Base-by-base conservation (phyloP, 1,139 yeast species). In the Taiozyma onychis region DNA sequence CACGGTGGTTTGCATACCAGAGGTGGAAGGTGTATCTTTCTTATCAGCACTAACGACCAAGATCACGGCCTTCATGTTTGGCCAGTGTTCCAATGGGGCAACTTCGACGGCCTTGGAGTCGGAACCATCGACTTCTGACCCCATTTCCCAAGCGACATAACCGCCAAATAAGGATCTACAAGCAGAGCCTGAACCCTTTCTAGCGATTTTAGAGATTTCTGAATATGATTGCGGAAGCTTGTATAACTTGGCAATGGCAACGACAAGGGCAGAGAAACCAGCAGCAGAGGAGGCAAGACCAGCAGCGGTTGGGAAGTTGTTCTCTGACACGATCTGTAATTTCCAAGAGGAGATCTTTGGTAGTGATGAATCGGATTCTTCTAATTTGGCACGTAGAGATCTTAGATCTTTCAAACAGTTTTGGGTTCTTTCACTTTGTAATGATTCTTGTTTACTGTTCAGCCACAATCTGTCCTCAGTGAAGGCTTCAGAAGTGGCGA, bases 91-190 rank as follows among this genome's bases (percentile, higher is more conserved):
- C 59, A 77, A 67, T 8, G 95, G 85, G 5, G 97, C 96, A 45
- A 93, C 80, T 71, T 89, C 90, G 34, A 89, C 95, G 2, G 99
- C 99, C 64, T 83, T 83, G 22, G 97, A 90, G 69, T 93, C 99
- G 46, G 79, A 75, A 9, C 99, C 99, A 62, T 89, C 85, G 0
- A 58, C 71, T 52, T 65, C 57, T 2, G 61, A 57, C 49, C 99
- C 99, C 97, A 90, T 91, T 69, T 93, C 97, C 99, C 99, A 93
- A 5, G 98, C 98, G 16, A 93, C 99, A 66, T 83, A 93, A 8
- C 99, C 99, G 45, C 99, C 99, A 69, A 88, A 89, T 53, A 93
- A 75, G 13, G 98, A 93, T 68, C 99, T 80, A 70, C 99, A 93
- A 10, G 99, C 99, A 14, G 97, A 89, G 3, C 99, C 99, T 16